Base-by-base conservation (phyloP, 179 eudicot genomes). In the Silene vulgaris region DNA sequence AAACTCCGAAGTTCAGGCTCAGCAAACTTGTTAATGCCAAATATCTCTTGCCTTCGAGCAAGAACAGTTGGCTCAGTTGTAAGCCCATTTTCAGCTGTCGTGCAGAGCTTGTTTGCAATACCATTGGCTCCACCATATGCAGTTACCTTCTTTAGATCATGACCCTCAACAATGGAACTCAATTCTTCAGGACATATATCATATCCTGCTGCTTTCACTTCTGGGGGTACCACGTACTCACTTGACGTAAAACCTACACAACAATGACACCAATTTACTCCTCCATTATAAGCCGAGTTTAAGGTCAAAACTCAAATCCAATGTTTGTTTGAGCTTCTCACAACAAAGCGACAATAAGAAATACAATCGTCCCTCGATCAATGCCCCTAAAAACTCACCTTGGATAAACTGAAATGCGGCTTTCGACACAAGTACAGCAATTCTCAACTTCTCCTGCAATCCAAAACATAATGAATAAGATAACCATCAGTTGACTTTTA, bases 381-480 rank as follows among this genome's bases (percentile, higher is more conserved):
- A 9, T 45, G 17, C 50, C 9, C 13, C 9, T 16, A 14, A 23
- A 78, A 61, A 0, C 79, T 84, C 78, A 89, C 99, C 99, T 76
- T 85, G 89, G 62, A 92, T 86, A 76, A 95, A 93, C 80, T 90
- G 95, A 78, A 90, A 86, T 67, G 99, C 99, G 30, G 99, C 99
- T 81, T 89, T 90, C 32, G 97, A 95, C 61, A 92, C 97, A 70
- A 95, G 77, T 66, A 95, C 95, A 61, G 97, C 97, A 75, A 95
- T 76, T 77, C 99, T 79, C 85, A 92, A 75, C 76, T 92, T 90
- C 86, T 92, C 97, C 97, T 95, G 84, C 66, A 81, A 77, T 26
- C 8, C 66, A 35, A 59, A 40, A 61, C 5, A 61, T 16, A 5
- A n/a, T 56, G 8, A 23, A 23, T 23, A 23, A 23, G 26, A 56